Evolutionary conservation across 106 monocot genomes (phyloP).

Genomic region (Dactylorhiza incarnata): DNA sequence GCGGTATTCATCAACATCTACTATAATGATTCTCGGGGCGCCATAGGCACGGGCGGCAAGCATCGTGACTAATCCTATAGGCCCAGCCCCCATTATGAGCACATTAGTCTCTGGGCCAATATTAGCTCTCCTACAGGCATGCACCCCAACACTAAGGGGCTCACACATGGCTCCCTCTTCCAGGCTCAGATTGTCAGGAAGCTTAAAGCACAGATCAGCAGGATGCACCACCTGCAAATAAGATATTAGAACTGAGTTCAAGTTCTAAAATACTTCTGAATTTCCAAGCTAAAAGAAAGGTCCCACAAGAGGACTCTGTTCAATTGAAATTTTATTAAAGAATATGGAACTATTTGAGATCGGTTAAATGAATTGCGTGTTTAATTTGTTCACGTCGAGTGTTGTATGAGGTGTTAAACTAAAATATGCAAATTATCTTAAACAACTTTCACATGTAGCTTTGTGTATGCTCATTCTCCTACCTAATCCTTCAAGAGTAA

Average conservation of each 20-base stretch:
- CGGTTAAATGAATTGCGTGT: too few species aligned
- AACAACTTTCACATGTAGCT: too few species aligned
- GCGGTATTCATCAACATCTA: conserved; percentile 71
- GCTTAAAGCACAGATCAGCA: conserved; percentile 86
- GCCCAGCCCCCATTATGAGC: conserved; percentile 87
- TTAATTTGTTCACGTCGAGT: too few species aligned
- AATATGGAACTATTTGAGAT: too few species aligned
- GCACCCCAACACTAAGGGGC: conserved; percentile 89
- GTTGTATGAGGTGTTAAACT: too few species aligned
- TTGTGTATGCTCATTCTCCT: too few species aligned
- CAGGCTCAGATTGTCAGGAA: conserved; percentile 81
- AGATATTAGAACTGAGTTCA: not conserved
- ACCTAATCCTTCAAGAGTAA: too few species aligned
- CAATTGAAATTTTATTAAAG: not conserved
- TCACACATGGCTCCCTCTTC: conserved; percentile 99
- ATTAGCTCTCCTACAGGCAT: conserved; percentile 78
- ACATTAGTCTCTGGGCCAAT: conserved; percentile 77
- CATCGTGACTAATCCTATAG: conserved; percentile 94
- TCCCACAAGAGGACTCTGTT: not conserved
- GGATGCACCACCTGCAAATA: conserved; percentile 69
- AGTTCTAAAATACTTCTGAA: not conserved
- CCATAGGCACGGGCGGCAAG: conserved; percentile 88
- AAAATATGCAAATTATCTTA: too few species aligned
- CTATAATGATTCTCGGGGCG: conserved; percentile 65
- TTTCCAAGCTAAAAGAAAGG: not conserved